A percentile compares a stretch with the other conserved stretches of the same genome.
Conservation (phyloP, 306 rosid genomes). For the Acacia confusa region DNA sequence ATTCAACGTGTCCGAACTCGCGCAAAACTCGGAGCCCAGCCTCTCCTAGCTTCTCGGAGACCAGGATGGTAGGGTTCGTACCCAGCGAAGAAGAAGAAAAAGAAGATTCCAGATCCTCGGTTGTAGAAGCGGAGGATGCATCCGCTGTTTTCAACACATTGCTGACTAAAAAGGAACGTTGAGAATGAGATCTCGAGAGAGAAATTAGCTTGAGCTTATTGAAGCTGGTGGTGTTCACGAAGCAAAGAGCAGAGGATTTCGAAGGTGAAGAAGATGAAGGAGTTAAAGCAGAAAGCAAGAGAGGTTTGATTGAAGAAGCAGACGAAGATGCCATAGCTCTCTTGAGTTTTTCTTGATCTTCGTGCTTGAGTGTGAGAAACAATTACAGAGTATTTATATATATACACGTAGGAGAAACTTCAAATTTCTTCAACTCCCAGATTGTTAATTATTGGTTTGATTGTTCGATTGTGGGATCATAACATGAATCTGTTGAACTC, state of each 20-base stretch:
- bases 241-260: constrained; percentile 42
- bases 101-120: constrained; percentile 16
- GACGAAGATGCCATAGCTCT: constrained; percentile 52
- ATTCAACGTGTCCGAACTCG: constrained; percentile 60
- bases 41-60: constrained; percentile 86
- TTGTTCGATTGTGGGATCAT: not conserved
- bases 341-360: not conserved
- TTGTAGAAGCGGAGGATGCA: not conserved
- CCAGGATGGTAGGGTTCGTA: constrained; percentile 53
- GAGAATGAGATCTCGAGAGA: not conserved
- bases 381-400: not conserved
- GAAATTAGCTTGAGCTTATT: constrained; percentile 23
- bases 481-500: not conserved
- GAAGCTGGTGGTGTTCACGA: constrained; percentile 36
- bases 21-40: constrained; percentile 69
- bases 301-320: constrained; percentile 39
- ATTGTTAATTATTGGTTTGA: not conserved
- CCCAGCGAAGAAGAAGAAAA: not conserved
- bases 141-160: constrained; percentile 40
- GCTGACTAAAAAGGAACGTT: constrained; percentile 33
- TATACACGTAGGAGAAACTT: not conserved
- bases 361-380: not conserved
- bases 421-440: not conserved
- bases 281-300: constrained; percentile 7
- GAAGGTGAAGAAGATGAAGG: constrained; percentile 10